A percentile compares a stretch with the other conserved stretches of the same genome.
Conservation (phyloP, 768 basidiomycete species). For the Gloeostereum incarnatum region DNA sequence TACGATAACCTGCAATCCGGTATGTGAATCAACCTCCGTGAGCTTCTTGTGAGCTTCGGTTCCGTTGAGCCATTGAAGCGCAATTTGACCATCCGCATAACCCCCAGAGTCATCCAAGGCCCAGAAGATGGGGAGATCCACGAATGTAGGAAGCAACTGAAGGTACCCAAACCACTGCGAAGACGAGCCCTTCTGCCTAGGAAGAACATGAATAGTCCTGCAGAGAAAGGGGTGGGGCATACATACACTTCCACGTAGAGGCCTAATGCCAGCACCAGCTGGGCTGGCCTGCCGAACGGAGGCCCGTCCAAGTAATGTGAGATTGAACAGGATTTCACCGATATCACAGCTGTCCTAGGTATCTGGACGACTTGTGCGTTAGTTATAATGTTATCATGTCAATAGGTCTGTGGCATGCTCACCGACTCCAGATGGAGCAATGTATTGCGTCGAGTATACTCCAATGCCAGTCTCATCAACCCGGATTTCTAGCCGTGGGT, state of each 20-base stretch:
- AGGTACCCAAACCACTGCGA: conserved; percentile 64
- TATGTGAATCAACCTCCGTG: background rate
- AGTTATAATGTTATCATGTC: background rate
- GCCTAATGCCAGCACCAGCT: conserved; percentile 52
- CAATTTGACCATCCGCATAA: conserved; percentile 19
- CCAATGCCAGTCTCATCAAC: conserved; percentile 19
- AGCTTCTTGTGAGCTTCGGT: conserved; percentile 22
- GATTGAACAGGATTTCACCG: conserved; percentile 45
- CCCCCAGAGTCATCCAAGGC: conserved; percentile 9
- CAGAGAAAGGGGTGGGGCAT: conserved; percentile 8
- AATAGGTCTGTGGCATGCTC: background rate
- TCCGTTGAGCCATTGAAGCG: conserved; percentile 28
- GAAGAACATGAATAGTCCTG: background rate
- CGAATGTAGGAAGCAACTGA: conserved; percentile 45
- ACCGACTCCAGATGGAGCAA: conserved; percentile 24
- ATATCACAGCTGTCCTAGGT: conserved; percentile 54
- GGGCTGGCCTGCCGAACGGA: conserved; percentile 49
- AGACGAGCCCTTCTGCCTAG: conserved; percentile 33
- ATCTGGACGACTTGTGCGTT: conserved; percentile 47
- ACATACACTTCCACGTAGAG: conserved; percentile 60
- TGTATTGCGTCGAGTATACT: conserved; percentile 22
- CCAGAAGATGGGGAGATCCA: conserved; percentile 63
- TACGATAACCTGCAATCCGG: conserved; percentile 2
- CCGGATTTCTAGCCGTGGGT: conserved; percentile 29
- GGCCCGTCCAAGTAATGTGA: conserved; percentile 29